Evolutionary conservation across 108 stramenopile genomes (phyloP).

Genomic region (Nitzschia sp.): DNA sequence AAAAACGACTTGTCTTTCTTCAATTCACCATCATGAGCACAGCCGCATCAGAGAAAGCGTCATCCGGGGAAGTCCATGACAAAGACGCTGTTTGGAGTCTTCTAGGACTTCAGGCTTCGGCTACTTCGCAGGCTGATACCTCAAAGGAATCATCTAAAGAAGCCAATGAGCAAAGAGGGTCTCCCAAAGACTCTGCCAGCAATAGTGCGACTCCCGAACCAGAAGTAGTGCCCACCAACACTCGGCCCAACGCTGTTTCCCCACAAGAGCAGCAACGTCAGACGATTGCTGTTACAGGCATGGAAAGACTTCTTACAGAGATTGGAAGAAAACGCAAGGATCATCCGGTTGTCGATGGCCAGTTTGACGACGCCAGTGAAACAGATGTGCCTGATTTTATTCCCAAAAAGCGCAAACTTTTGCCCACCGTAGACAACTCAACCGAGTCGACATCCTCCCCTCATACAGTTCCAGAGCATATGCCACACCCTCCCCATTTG

Average conservation of each 20-base stretch:
- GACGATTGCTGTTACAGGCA: not conserved
- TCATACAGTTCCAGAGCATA: not conserved
- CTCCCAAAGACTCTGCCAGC: not conserved
- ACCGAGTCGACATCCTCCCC: not conserved
- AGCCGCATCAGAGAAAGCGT: no score
- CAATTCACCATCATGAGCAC: no score
- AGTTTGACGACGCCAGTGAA: conserved; percentile 19
- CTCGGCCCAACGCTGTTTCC: not conserved
- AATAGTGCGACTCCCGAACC: not conserved
- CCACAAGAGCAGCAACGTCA: not conserved
- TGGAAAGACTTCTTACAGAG: not conserved
- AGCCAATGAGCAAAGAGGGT: not conserved
- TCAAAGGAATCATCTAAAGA: not conserved
- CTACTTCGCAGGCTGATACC: not conserved
- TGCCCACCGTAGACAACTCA: not conserved
- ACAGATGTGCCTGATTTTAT: not conserved
- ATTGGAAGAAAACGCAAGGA: conserved; percentile 20
- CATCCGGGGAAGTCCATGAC: not conserved
- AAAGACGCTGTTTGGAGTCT: conserved; percentile 11
- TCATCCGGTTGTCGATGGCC: conserved; percentile 7
- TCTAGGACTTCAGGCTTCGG: conserved; percentile 3
- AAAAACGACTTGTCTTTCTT: no score
- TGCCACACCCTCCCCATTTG: conserved; percentile 11
- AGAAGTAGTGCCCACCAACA: no score
- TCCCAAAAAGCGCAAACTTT: not conserved